A percentile compares a stretch with the other conserved stretches of the same genome.
These are phyloP conservation scores for Ustilago nuda DNA, from an alignment of 1,284 basidiomycete genomes.

Conservation along the genomic window DNA sequence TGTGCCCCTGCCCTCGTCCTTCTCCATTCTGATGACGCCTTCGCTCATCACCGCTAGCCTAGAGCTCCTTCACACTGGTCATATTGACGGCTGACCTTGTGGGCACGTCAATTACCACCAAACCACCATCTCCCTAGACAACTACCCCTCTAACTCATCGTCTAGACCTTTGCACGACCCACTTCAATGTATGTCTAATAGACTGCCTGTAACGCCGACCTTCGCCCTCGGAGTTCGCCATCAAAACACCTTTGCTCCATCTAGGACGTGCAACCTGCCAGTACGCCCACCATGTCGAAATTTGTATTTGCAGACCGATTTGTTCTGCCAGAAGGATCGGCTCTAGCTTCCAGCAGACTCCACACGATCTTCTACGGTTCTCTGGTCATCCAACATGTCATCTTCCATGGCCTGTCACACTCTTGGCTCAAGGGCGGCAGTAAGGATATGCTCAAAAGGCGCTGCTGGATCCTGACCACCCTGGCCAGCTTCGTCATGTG, in stretches of 20 bases:
- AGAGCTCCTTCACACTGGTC: background rate
- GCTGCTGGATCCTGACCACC: conserved; percentile 68
- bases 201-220: background rate
- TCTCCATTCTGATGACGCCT: background rate
- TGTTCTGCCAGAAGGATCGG: conserved; percentile 33
- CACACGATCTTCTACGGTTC: conserved; percentile 52
- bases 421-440: conserved; percentile 51
- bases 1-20: background rate
- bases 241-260: background rate
- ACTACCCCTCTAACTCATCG: background rate
- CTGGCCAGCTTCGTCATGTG: conserved; percentile 62
- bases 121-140: background rate
- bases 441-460: conserved; percentile 60
- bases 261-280: background rate
- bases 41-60: background rate
- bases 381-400: conserved; percentile 57
- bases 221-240: background rate
- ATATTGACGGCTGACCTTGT: background rate
- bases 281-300: conserved; percentile 24
- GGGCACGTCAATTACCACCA: background rate
- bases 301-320: conserved; percentile 49
- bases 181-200: background rate
- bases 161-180: background rate
- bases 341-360: conserved; percentile 31
- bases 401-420: conserved; percentile 58